Percentiles rank a stretch among this genome's conserved stretches.
These are phyloP conservation scores for Pistacia integerrima DNA, from an alignment of 345 rosid species.

Conservation along the genomic window DNA sequence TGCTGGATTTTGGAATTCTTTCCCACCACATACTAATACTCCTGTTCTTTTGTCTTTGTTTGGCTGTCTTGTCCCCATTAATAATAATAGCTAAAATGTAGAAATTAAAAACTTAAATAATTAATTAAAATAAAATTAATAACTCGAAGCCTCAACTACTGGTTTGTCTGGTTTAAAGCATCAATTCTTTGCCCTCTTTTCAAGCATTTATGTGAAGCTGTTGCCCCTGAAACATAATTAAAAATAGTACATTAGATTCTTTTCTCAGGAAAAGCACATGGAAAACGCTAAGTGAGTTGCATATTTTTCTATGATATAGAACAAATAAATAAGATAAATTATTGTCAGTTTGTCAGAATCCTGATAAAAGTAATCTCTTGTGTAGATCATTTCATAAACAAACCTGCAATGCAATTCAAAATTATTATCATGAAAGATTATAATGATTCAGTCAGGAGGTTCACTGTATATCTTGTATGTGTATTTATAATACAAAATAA, in stretches of 20 bases:
- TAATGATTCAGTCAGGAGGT: not conserved
- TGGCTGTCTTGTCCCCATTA: no score
- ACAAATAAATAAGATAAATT: no score
- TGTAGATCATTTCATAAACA: not conserved
- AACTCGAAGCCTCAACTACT: not conserved
- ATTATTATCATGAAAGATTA: not conserved
- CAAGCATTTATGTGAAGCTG: not conserved
- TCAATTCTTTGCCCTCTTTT: slow-evolving; percentile 16
- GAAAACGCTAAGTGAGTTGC: no score
- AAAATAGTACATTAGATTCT: not conserved
- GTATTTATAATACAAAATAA: not conserved
- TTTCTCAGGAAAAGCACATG: no score
- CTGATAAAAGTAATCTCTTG: not conserved
- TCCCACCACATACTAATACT: no score
- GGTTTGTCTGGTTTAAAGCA: not conserved
- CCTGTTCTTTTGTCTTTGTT: no score
- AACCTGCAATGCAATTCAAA: not conserved
- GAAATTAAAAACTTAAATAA: no score
- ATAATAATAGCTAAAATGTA: no score
- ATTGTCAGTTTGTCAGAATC: not conserved
- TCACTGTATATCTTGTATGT: not conserved
- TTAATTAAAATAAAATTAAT: not conserved
- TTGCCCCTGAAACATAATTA: not conserved
- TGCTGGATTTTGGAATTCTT: not conserved
- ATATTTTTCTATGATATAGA: no score